Conservation (phyloP, 2,329 filamentous ascomycete genomes). For the Aspergillus brunneoviolaceus region DNA sequence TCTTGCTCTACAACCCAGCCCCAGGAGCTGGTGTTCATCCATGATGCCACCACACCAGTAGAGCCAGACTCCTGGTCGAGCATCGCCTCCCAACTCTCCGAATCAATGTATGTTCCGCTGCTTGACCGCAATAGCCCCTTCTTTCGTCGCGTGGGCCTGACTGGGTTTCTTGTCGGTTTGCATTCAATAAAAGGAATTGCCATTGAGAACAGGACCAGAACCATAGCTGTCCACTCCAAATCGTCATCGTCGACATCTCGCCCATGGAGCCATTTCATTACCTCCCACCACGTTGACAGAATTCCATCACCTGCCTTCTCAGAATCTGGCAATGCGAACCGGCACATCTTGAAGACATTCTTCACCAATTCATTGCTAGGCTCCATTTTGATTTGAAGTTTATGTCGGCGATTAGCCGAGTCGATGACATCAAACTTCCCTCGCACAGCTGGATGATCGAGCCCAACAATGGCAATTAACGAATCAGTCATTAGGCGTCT, state of each 20-base stretch:
- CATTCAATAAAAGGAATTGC: conserved; percentile 59
- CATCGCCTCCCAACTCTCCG: conserved; percentile 52
- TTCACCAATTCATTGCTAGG: conserved; percentile 63
- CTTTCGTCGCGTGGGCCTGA: conserved; percentile 42
- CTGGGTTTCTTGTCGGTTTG: conserved; percentile 32
- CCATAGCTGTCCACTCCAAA: conserved; percentile 68
- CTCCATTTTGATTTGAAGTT: conserved; percentile 66
- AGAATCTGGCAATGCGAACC: conserved; percentile 61
- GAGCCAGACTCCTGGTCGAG: conserved; percentile 46
- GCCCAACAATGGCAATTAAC: conserved; percentile 47
- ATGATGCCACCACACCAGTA: conserved; percentile 41
- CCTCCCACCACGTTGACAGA: conserved; percentile 71
- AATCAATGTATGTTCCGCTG: conserved; percentile 47
- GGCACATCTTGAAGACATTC: conserved; percentile 61
- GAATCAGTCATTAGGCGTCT: conserved; percentile 47
- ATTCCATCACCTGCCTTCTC: conserved; percentile 59
- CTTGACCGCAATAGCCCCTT: conserved; percentile 49
- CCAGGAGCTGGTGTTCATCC: conserved; percentile 65
- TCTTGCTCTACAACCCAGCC: conserved; percentile 67
- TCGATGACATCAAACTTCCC: conserved; percentile 69
- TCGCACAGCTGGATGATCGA: conserved; percentile 58
- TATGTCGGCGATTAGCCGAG: conserved; percentile 61
- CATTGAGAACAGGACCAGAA: conserved; percentile 63
- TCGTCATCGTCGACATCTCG: conserved; percentile 52
- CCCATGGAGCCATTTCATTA: conserved; percentile 65